Evolutionary conservation across 2,329 filamentous ascomycete species (phyloP).

Genomic region (Leptographium radiaticola): DNA sequence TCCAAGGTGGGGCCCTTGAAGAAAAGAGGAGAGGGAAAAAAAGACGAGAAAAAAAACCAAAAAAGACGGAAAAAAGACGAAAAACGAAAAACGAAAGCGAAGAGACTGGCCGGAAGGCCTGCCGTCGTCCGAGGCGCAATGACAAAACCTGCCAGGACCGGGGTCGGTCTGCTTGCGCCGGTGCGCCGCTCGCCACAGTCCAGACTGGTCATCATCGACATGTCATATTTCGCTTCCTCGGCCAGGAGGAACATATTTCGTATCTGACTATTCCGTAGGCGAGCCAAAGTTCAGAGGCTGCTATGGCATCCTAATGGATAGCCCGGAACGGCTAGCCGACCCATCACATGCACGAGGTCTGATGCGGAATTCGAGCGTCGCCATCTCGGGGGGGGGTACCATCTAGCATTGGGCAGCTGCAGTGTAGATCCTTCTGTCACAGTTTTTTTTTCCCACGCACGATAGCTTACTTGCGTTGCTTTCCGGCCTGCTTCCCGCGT

Average conservation of each 20-base stretch:
- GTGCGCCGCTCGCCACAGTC: background rate
- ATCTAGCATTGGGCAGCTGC: background rate
- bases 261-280: background rate
- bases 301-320: background rate
- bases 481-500: background rate
- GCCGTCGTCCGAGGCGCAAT: background rate
- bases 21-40: too few relatives aligned
- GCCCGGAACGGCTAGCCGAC: background rate
- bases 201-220: background rate
- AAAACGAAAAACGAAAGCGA: too few relatives aligned
- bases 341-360: background rate
- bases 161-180: background rate
- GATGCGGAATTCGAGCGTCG: background rate
- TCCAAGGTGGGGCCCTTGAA: background rate
- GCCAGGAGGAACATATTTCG: background rate
- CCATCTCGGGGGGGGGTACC: too few relatives aligned
- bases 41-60: background rate
- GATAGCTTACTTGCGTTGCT: background rate
- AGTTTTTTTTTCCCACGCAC: background rate
- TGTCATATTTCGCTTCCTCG: background rate
- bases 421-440: background rate
- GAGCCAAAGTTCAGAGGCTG: too few relatives aligned
- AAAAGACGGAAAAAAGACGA: background rate
- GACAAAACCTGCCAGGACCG: background rate
- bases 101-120: background rate